Base-by-base conservation (phyloP, 306 rosid species). In the Spatholobus suberectus region DNA sequence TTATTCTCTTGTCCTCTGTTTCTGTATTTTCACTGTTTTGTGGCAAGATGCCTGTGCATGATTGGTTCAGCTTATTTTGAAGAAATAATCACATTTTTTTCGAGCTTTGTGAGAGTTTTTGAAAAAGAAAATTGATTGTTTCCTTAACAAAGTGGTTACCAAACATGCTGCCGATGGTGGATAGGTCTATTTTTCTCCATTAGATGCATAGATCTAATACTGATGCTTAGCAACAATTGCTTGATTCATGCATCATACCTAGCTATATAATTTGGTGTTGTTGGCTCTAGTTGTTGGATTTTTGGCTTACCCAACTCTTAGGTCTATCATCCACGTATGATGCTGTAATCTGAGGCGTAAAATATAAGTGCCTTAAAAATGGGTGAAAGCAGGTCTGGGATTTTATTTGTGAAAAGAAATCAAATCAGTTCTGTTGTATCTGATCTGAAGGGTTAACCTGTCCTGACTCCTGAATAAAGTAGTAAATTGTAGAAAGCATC, bases 391-490 rank as follows among this genome's bases (percentile, higher is more conserved):
- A 18, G 54, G 69, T 46, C 74, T 18, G 18, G n/a, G 34, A 32
- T 52, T 59, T 74, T 47, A 17, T 75, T 57, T 37, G 29, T 57
- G 15, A n/a, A 26, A 46, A 29, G 59, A 75, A 75, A 8, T 58
- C 24, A 14, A 38, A 29, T 75, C 55, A 17, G 69, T 35, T 65
- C 41, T 54, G 55, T n/a, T 55, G 77, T 43, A 18, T n/a, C 51
- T 68, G 75, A 49, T 67, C 77, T 75, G 62, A 44, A 70, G 52
- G 55, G 75, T 57, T 78, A 47, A 46, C 76, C 32, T 76, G 37
- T 67, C 18, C n/a, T 40, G 32, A 67, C 10, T 40, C n/a, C 47
- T 18, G 8, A 57, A 65, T 26, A 27, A 65, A 58, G 21, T 10
- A 66, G 44, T 21, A 63, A 73, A 35, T 69, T 10, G 17, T 70